These are phyloP conservation scores for Biscogniauxia sp. DNA, from an alignment of 2,329 filamentous ascomycete species.

Conservation along the genomic window DNA sequence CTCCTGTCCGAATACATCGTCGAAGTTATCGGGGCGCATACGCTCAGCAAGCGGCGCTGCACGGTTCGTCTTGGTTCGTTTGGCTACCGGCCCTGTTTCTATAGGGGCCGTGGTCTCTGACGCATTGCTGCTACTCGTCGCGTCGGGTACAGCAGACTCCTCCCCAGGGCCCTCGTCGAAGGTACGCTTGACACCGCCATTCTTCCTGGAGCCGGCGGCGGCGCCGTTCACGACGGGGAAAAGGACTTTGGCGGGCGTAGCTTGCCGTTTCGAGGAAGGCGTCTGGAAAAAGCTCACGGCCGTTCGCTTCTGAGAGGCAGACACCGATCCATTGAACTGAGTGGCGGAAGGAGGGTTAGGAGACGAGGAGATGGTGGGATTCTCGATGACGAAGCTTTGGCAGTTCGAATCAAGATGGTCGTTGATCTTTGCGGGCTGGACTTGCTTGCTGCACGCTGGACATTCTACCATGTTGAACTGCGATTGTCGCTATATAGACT, in stretches of 20 bases:
- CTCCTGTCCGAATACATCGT: slow-evolving; percentile 88
- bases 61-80: slow-evolving; percentile 67
- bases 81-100: slow-evolving; percentile 45
- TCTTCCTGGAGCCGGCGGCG: slow-evolving; percentile 26
- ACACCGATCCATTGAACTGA: slow-evolving; percentile 33
- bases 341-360: slow-evolving; percentile 35
- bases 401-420: slow-evolving; percentile 86
- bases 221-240: slow-evolving; percentile 36
- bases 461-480: slow-evolving; percentile 61
- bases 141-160: slow-evolving; percentile 23
- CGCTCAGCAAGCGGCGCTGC: slow-evolving; percentile 87
- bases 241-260: slow-evolving; percentile 33
- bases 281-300: slow-evolving; percentile 62
- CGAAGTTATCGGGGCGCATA: slow-evolving; percentile 81
- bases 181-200: slow-evolving; percentile 47
- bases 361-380: slow-evolving; percentile 32
- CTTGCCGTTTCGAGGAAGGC: slow-evolving; percentile 55
- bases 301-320: slow-evolving; percentile 51
- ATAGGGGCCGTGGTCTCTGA: slow-evolving; percentile 18
- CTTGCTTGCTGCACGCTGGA: slow-evolving; percentile 74
- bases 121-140: slow-evolving; percentile 16
- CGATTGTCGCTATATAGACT: too few species aligned
- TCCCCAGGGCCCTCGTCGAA: slow-evolving; percentile 52
- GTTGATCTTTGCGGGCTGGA: slow-evolving; percentile 77
- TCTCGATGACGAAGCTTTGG: slow-evolving; percentile 61